Base-by-base conservation (phyloP, 2,329 filamentous ascomycete genomes). In the Cladosporium sp. region DNA sequence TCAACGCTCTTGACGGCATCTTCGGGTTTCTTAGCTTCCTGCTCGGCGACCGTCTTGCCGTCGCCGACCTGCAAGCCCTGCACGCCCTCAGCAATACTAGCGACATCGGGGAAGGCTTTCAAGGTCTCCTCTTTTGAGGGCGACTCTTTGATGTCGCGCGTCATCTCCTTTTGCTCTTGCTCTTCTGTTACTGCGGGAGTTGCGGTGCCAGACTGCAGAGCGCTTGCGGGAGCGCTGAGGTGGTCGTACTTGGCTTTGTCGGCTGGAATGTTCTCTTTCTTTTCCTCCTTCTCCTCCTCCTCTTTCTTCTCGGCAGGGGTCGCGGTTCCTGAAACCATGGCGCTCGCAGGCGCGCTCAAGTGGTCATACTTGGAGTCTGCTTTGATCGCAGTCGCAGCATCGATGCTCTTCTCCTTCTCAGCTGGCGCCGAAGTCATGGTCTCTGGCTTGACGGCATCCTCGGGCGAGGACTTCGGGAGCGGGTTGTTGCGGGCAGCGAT, bases 1-100 rank as follows among this genome's bases (percentile, higher is more conserved):
- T 74, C 66, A 4, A 74, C 73, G 56, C 71, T 74, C 54, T 68
- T 68, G 9, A 66, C 66, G 1, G 72, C 73, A 55, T 66, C 62
- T n/a, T 64, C 66, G 2, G 57, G 63, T 36, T 68, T 64, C 25
- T 64, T 66, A 3, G 66, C 62, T n/a, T 60, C 54, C 50, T 69
- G 64, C 48, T 67, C 61, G 59, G 60, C 28, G 4, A 47, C 51
- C 7, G 17, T 61, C 59, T 28, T 58, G 17, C 55, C 59, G 9
- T 58, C 58, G 12, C 55, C 66, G 4, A 60, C 45, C 34, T 62
- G 58, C 44, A 60, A 32, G 19, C 52, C 58, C 34, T 64, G 59
- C 7, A 61, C 61, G 4, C 64, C 59, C 34, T 56, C 56, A 12
- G 60, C 53, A 3, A 58, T 58, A 51, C 50, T 51, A 28, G 59